Conservation (phyloP, 2,329 filamentous ascomycete genomes). For the Lachnellula hyalina region DNA sequence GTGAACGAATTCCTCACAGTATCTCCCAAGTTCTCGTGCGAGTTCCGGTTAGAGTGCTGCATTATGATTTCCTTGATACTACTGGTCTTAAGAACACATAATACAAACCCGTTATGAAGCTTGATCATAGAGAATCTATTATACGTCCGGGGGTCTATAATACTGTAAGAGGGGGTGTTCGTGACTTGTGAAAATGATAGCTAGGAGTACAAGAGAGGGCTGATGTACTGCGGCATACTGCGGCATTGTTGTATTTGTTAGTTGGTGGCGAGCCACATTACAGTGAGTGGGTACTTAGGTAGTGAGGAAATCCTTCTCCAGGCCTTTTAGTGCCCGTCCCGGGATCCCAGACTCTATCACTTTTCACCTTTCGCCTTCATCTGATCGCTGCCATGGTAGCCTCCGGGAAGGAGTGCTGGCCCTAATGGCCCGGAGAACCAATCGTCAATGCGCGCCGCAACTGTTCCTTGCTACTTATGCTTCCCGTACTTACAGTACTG, state of each 20-base stretch:
- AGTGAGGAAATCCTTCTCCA: constrained; percentile 3
- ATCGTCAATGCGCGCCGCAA: constrained; percentile 4
- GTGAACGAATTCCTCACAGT: background rate
- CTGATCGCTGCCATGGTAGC: constrained; percentile 4
- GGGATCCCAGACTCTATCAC: constrained; percentile 1
- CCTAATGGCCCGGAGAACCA: constrained; percentile 6
- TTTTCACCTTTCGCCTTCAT: constrained; percentile 1
- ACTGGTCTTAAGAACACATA: constrained; percentile 11
- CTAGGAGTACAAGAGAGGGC: background rate
- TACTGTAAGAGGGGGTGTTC: constrained; percentile 2
- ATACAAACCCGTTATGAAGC: constrained; percentile 7
- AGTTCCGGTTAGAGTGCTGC: constrained; percentile 4
- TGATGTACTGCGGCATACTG: too few relatives aligned
- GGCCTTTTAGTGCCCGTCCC: constrained; percentile 2
- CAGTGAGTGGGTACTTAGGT: background rate
- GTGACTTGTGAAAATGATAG: constrained; percentile 6
- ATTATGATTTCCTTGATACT: constrained; percentile 11
- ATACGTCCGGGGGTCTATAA: background rate
- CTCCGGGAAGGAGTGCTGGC: background rate
- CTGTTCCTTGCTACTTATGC: background rate
- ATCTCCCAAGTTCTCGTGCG: background rate
- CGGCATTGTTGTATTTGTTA: too few relatives aligned
- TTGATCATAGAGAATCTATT: constrained; percentile 8
- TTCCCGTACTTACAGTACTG: background rate
- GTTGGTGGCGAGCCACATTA: too few relatives aligned